Percentiles rank a stretch among this genome's conserved stretches.
These are phyloP conservation scores for Exidia glandulosa DNA, from an alignment of 768 basidiomycete species.

Conservation along the genomic window DNA sequence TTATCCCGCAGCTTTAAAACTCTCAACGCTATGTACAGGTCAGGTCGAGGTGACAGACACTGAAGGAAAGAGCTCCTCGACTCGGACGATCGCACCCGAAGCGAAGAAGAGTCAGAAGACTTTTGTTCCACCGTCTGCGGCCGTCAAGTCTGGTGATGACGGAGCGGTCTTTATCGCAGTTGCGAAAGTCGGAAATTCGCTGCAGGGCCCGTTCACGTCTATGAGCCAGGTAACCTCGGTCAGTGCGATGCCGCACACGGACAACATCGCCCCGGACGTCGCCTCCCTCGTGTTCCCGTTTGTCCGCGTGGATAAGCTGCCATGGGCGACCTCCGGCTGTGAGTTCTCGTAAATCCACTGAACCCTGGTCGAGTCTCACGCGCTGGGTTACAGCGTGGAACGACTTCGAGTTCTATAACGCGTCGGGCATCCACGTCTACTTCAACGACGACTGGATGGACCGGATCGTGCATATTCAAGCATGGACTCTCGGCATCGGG, in stretches of 20 bases:
- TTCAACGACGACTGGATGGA: slow-evolving; percentile 17
- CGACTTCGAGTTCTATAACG: slow-evolving; percentile 20
- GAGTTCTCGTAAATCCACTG: slow-evolving; percentile 1
- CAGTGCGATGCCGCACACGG: slow-evolving; percentile 7
- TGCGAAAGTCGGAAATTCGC: slow-evolving; percentile 4
- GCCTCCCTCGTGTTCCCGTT: slow-evolving; percentile 15
- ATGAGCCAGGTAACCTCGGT: slow-evolving; percentile 13
- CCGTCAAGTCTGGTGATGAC: slow-evolving; percentile 2
- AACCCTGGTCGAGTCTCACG: not conserved
- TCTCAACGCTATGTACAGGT: not conserved
- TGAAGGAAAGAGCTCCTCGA: not conserved
- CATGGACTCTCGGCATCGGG: slow-evolving; percentile 17
- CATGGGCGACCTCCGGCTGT: slow-evolving; percentile 13
- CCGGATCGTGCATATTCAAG: slow-evolving; percentile 15
- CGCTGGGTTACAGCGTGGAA: slow-evolving; percentile 5
- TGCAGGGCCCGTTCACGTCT: slow-evolving; percentile 9
- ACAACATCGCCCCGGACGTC: slow-evolving; percentile 9
- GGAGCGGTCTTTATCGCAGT: slow-evolving; percentile 10
- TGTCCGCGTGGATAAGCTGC: slow-evolving; percentile 14
- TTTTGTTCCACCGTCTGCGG: not conserved
- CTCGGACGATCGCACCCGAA: not conserved
- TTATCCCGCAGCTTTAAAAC: not conserved
- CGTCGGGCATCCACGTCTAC: slow-evolving; percentile 17
- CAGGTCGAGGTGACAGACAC: not conserved
- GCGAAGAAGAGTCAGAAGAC: not conserved